These are phyloP conservation scores for Fusarium annulatum DNA, from an alignment of 2,329 filamentous ascomycete species.

Conservation along the genomic window DNA sequence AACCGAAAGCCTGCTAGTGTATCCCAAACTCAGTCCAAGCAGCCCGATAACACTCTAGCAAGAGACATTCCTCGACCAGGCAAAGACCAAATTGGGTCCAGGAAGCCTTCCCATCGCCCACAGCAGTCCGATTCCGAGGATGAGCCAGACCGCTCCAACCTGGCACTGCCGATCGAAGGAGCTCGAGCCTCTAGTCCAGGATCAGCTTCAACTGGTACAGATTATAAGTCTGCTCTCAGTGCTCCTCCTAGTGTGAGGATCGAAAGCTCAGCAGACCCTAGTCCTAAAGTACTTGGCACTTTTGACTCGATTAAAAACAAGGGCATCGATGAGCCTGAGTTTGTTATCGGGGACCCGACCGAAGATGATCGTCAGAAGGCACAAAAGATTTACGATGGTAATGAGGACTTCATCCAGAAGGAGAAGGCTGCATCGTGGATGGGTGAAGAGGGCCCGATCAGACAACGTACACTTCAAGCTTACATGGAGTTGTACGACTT, in stretches of 20 bases:
- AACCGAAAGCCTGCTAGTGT: slow-evolving; percentile 23
- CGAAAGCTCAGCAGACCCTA: slow-evolving; percentile 54
- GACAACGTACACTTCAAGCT: slow-evolving; percentile 71
- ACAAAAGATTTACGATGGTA: slow-evolving; percentile 83
- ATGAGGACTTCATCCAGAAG: slow-evolving; percentile 82
- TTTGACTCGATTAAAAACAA: slow-evolving; percentile 52
- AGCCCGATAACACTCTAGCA: background rate
- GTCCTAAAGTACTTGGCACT: slow-evolving; percentile 49
- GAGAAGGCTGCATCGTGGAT: slow-evolving; percentile 88
- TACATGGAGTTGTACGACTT: slow-evolving; percentile 97
- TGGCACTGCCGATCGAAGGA: slow-evolving; percentile 58
- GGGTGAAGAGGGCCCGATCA: slow-evolving; percentile 75
- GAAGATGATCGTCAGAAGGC: slow-evolving; percentile 82
- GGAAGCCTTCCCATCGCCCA: slow-evolving; percentile 39
- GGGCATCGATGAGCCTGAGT: slow-evolving; percentile 67
- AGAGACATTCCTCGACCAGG: slow-evolving; percentile 19
- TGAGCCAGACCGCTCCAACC: slow-evolving; percentile 48
- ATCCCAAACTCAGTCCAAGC: slow-evolving; percentile 22
- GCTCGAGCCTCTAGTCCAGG: slow-evolving; percentile 49
- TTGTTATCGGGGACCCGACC: slow-evolving; percentile 67
- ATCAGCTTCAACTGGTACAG: slow-evolving; percentile 53
- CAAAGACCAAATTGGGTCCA: slow-evolving; percentile 45
- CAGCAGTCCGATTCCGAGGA: slow-evolving; percentile 50
- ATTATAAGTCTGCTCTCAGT: slow-evolving; percentile 57
- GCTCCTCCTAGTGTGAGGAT: slow-evolving; percentile 58